Conservation (phyloP, 768 basidiomycete genomes). For the Suillus fuscotomentosus region DNA sequence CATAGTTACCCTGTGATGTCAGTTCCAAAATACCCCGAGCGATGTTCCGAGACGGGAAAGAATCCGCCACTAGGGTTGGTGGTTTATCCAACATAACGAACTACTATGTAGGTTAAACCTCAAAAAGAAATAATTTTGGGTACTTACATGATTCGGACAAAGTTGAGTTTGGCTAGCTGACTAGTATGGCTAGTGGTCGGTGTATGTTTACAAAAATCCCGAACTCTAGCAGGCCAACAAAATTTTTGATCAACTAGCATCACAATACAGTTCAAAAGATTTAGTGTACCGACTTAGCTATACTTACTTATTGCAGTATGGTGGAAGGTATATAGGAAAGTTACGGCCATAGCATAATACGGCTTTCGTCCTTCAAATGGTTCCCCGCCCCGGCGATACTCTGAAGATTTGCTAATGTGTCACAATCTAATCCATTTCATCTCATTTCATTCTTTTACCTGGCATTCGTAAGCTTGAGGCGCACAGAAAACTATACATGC, state of each 20-base stretch:
- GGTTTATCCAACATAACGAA: neutral
- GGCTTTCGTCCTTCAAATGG: no score
- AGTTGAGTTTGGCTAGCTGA: neutral
- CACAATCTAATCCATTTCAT: neutral
- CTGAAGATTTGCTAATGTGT: neutral
- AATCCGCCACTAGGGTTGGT: neutral
- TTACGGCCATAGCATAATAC: neutral
- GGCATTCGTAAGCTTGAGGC: neutral
- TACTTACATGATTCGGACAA: neutral
- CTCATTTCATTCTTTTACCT: no score
- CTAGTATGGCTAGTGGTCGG: neutral
- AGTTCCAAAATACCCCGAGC: constrained; percentile 9
- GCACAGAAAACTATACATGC: neutral
- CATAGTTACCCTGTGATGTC: neutral
- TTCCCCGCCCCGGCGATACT: neutral
- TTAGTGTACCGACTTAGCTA: neutral
- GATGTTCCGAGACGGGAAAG: neutral
- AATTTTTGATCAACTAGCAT: no score
- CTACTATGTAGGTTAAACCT: neutral
- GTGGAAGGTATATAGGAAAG: neutral
- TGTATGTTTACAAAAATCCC: no score
- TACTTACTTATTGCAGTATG: neutral
- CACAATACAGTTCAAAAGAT: neutral
- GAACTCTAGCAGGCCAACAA: no score
- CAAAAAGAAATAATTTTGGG: neutral